Percentiles rank a stretch among this genome's conserved stretches.
These are phyloP conservation scores for Berberis vulgaris DNA, from an alignment of 164 flowering plant genomes.

Conservation along the genomic window DNA sequence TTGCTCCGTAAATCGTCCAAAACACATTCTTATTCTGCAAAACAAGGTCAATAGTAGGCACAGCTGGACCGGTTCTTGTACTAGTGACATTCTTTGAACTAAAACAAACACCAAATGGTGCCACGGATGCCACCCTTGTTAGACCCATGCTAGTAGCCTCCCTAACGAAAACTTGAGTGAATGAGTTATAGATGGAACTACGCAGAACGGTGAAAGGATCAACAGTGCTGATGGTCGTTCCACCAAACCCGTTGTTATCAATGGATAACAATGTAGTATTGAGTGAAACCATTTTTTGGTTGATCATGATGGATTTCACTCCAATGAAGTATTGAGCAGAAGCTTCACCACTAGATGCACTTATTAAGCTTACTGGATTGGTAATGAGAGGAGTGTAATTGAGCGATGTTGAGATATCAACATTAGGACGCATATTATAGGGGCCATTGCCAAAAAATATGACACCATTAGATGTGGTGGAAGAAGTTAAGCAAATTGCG, in stretches of 20 bases:
- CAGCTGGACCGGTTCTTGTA: conserved; percentile 30
- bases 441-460: conserved; percentile 27
- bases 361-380: conserved; percentile 13
- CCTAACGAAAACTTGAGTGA: conserved; percentile 16
- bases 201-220: conserved; percentile 40
- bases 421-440: conserved; percentile 13
- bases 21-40: conserved; percentile 17
- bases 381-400: conserved; percentile 17
- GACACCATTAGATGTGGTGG: neutral
- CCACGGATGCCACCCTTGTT: conserved; percentile 22
- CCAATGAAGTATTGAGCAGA: conserved; percentile 29
- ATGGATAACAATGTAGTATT: conserved; percentile 16
- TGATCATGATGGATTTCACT: conserved; percentile 30
- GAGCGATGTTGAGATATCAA: conserved; percentile 11
- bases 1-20: conserved; percentile 34
- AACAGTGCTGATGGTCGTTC: conserved; percentile 42
- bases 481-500: conserved; percentile 13
- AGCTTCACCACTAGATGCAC: conserved; percentile 4
- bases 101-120: conserved; percentile 30
- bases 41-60: conserved; percentile 31
- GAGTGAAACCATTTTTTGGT: conserved; percentile 15
- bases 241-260: conserved; percentile 12
- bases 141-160: conserved; percentile 9
- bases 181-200: conserved; percentile 24
- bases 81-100: conserved; percentile 12